Base-by-base conservation (phyloP, 106 monocot species). In the Acorus gramineus region DNA sequence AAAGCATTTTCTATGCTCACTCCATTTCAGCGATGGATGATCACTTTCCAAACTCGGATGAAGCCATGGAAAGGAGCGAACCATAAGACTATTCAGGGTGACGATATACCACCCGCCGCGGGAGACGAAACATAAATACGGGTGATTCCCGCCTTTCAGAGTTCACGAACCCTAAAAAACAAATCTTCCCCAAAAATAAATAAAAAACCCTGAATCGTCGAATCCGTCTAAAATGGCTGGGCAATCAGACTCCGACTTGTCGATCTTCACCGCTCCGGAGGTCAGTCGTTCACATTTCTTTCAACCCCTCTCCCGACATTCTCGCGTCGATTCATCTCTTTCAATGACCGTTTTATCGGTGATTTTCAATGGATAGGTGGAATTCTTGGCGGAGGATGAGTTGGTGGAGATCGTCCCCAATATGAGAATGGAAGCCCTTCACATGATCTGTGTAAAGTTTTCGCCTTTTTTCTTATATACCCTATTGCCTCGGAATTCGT, bases 351-450 rank as follows among this genome's bases (percentile, higher is more conserved):
- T 69, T 4, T 51, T 4, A 46, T 11, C 5, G 52, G 6, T 52
- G 44, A 11, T 49, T 11, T 52, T 52, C 47, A 49, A 4, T 11
- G 3, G 58, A 28, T 69, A 94, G 94, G 79, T 95, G 58, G 95
- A 95, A 64, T 90, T 95, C 66, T 48, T 95, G 50, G 90, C 84
- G 4, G 94, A 95, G 63, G 95, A 90, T 52, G 90, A 90, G 60
- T 72, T 67, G 55, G 80, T 95, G 7, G 87, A 95, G 68, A 90
- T 95, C 13, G 80, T 90, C 9, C 95, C 95, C 46, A 95, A 90
- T 70, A 80, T 95, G 14, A 77, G 67, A 52, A 84, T 95, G 90
- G 82, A 87, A 61, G 79, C 84, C 8, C 82, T 95, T 8, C 69
- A 87, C 69, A 78, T 90, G 82, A 90, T 95, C 51, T 95, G 84